Evolutionary conservation across 1,284 basidiomycete genomes (phyloP).

Genomic region (Dichomitus squalens): DNA sequence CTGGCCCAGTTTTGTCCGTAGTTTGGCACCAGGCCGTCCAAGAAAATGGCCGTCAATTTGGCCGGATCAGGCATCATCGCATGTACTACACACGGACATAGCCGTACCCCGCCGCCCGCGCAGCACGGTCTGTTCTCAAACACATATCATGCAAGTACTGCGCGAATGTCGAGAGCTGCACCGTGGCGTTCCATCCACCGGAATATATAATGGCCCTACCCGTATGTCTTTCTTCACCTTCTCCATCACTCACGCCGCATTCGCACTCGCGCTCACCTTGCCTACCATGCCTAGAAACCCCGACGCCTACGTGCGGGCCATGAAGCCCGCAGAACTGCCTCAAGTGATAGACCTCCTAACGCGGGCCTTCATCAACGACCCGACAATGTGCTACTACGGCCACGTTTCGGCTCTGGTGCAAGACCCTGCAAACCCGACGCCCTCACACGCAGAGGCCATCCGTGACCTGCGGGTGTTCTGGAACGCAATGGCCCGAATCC

Average conservation of each 20-base stretch:
- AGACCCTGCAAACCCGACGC: not conserved
- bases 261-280: not conserved
- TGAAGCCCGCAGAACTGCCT: not conserved
- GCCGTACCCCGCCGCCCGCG: no score
- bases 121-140: no score
- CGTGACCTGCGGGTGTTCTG: not conserved
- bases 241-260: not conserved
- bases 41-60: no score
- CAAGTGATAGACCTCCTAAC: not conserved
- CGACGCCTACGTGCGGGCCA: not conserved
- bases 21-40: no score
- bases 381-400: not conserved
- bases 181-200: no score
- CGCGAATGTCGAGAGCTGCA: no score
- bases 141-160: no score
- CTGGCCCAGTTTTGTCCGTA: no score
- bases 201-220: not conserved
- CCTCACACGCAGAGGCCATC: not conserved
- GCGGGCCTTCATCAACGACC: not conserved
- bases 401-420: not conserved
- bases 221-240: not conserved
- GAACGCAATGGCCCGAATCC: not conserved
- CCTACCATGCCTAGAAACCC: not conserved
- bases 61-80: no score
- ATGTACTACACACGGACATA: no score